Conservation (phyloP, 2,329 filamentous ascomycete species). For the Pestalotiopsis sp. region DNA sequence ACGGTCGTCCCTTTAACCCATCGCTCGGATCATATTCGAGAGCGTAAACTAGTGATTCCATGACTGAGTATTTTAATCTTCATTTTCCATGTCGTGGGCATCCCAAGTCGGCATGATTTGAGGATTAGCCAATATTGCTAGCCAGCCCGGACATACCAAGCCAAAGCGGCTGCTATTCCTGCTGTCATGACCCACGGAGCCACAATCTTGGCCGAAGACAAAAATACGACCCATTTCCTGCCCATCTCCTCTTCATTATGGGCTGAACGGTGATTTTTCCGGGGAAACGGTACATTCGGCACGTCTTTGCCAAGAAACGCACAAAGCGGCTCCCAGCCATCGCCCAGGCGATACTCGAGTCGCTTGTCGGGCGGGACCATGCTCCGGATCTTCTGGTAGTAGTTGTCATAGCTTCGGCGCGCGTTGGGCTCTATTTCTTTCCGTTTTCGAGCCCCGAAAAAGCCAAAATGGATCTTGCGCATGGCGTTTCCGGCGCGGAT, state of each 20-base stretch:
- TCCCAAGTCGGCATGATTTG: no score
- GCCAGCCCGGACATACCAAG: no score
- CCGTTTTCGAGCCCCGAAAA: conserved; percentile 8
- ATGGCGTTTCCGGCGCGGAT: conserved; percentile 7
- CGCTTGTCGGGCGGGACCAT: background rate
- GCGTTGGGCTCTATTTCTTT: background rate
- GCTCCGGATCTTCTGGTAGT: background rate
- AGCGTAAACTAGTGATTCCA: no score
- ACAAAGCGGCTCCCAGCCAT: conserved; percentile 6
- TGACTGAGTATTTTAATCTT: no score
- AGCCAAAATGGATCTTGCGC: conserved; percentile 15
- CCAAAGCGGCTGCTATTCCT: no score
- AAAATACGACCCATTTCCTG: no score
- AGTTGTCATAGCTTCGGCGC: background rate
- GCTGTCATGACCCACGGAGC: no score
- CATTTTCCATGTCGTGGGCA: no score
- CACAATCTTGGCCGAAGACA: no score
- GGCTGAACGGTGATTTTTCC: background rate
- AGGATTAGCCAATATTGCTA: no score
- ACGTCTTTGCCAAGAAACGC: conserved; percentile 1
- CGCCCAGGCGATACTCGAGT: background rate
- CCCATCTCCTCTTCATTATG: background rate
- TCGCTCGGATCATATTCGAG: no score
- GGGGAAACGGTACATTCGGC: background rate
- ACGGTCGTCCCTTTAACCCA: no score